These are phyloP conservation scores for Pascua guehoae DNA, from an alignment of 1,284 basidiomycete species.

Conservation along the genomic window DNA sequence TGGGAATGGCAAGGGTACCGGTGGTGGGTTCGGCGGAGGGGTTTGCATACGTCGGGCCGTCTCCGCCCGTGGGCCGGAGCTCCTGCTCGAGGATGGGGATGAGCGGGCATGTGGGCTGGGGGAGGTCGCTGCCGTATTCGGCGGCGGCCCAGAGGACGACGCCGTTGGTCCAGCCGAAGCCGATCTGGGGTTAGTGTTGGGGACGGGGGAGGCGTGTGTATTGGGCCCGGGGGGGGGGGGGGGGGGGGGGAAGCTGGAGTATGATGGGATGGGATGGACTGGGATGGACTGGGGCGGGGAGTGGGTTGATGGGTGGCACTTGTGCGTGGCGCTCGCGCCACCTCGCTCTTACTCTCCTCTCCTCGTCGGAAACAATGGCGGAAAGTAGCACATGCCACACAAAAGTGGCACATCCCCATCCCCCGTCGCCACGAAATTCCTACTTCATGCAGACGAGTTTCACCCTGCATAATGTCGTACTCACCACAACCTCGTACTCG, in stretches of 20 bases:
- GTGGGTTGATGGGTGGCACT: too few relatives aligned
- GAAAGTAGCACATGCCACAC: background rate
- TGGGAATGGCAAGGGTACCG: too few relatives aligned
- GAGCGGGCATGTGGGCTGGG: conserved; percentile 63
- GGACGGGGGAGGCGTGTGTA: too few relatives aligned
- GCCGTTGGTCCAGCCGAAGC: conserved; percentile 82
- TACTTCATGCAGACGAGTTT: background rate
- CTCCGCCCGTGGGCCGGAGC: background rate
- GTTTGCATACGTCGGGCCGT: background rate
- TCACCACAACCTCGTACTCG: background rate
- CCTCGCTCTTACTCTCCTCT: too few relatives aligned
- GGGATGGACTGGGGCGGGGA: background rate
- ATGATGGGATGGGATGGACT: background rate
- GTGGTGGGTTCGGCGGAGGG: too few relatives aligned
- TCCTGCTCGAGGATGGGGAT: conserved; percentile 47
- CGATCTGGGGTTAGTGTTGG: conserved; percentile 20
- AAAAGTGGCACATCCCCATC: too few relatives aligned
- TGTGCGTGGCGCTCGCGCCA: too few relatives aligned
- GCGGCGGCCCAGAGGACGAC: conserved; percentile 69
- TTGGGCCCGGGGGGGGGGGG: background rate
- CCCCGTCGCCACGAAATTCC: too few relatives aligned
- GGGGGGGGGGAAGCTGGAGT: background rate
- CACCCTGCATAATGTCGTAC: background rate
- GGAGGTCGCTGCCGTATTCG: conserved; percentile 64
- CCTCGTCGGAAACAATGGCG: too few relatives aligned